Evolutionary conservation across 179 eudicot genomes (phyloP).

Genomic region (Amaranthus tricolor): DNA sequence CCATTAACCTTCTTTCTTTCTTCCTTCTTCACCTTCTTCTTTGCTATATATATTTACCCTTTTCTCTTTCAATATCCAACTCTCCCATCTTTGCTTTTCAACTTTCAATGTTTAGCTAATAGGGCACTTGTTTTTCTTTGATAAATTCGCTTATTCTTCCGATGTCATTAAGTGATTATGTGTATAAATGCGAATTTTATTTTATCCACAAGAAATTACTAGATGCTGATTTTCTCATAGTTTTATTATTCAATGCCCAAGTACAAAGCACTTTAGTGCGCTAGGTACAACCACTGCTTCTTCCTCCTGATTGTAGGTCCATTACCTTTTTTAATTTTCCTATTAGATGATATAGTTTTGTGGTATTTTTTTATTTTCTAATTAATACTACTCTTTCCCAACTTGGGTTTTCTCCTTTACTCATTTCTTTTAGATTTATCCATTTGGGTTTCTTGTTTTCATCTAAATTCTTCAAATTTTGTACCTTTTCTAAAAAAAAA

Average conservation of each 20-base stretch:
- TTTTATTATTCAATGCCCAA: slow-evolving; percentile 26
- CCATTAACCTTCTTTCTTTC: slow-evolving; percentile 28
- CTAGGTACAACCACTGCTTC: slow-evolving; percentile 35
- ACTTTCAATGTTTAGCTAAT: neutral
- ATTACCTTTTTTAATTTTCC: slow-evolving; percentile 1
- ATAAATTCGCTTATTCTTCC: neutral
- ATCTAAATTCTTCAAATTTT: neutral
- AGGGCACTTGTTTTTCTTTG: neutral
- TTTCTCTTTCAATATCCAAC: neutral
- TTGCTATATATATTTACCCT: slow-evolving; percentile 8
- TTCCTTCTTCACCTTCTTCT: neutral
- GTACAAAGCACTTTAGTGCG: slow-evolving; percentile 37
- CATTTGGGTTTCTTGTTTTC: slow-evolving; percentile 9
- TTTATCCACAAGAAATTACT: slow-evolving; percentile 19
- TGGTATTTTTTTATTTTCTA: neutral
- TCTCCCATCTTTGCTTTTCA: neutral
- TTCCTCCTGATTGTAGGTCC: slow-evolving; percentile 24
- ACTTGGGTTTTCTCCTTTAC: slow-evolving; percentile 6
- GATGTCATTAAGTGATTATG: too few relatives aligned
- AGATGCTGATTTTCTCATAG: slow-evolving; percentile 1
- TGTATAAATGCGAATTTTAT: slow-evolving; percentile 2
- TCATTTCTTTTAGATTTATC: slow-evolving; percentile 6
- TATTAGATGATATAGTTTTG: slow-evolving; percentile 1
- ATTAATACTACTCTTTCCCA: neutral
- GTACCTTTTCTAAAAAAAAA: neutral